phyloP scores from a whole-genome alignment of 495 filamentous ascomycete species.

The Penicillium herquei region DNA sequence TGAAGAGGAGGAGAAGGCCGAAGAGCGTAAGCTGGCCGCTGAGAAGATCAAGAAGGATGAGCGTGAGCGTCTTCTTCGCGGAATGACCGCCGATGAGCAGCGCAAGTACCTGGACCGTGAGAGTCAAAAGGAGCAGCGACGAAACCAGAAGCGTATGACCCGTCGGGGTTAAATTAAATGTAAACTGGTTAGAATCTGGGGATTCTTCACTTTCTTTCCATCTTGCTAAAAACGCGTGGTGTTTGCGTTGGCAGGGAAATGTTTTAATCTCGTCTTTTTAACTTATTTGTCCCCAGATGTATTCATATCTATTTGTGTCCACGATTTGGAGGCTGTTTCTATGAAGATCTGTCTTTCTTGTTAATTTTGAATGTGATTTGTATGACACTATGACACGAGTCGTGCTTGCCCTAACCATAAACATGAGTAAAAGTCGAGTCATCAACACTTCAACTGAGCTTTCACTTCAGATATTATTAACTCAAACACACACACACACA shows the following conservation, averaged over 20 bases:
- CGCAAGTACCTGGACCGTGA: conserved; percentile 93
- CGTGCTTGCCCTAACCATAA: too few species aligned
- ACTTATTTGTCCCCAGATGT: conserved; percentile 27
- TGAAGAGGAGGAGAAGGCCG: conserved; percentile 90
- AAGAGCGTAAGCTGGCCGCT: conserved; percentile 73
- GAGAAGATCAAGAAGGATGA: conserved; percentile 92
- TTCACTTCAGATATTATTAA: background rate
- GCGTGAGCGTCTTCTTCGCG: conserved; percentile 77
- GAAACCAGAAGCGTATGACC: conserved; percentile 67
- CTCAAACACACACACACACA: too few species aligned
- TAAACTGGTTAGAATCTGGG: conserved; percentile 1
- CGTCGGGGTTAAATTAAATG: conserved; percentile 38
- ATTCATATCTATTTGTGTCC: conserved; percentile 21
- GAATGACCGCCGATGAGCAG: conserved; percentile 89
- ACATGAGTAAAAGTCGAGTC: too few species aligned
- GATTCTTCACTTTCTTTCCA: conserved; percentile 18
- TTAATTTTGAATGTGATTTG: conserved; percentile 4
- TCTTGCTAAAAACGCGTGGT: background rate
- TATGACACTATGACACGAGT: background rate
- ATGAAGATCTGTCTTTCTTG: conserved; percentile 8
- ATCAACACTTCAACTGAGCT: background rate
- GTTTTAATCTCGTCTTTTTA: conserved; percentile 26
- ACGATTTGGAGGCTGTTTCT: conserved; percentile 6
- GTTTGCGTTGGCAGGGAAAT: conserved; percentile 7
- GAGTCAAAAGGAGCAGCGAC: conserved; percentile 75